phyloP scores from a whole-genome alignment of 495 filamentous ascomycete genomes.

The Penicillium silybi region DNA sequence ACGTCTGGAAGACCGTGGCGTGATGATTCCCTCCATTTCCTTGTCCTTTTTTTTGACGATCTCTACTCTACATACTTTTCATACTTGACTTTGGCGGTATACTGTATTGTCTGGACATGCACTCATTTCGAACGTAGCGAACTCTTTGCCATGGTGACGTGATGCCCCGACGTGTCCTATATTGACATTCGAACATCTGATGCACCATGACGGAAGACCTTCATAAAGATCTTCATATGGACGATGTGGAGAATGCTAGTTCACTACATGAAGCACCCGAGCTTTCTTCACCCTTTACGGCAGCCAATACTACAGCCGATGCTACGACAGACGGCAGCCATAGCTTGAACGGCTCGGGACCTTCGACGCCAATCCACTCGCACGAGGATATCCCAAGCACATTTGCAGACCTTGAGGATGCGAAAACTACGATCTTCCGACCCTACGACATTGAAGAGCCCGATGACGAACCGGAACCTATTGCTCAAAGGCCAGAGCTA shows the following conservation, averaged over 20 bases:
- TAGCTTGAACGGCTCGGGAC: slow-evolving; percentile 13
- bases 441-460: slow-evolving; percentile 47
- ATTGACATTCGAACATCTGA: not conserved
- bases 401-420: not conserved
- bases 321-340: slow-evolving; percentile 8
- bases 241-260: not conserved
- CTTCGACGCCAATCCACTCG: slow-evolving; percentile 14
- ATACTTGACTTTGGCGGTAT: not conserved
- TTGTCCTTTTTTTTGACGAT: not conserved
- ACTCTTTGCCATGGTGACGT: not conserved
- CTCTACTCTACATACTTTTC: not conserved
- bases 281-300: not conserved
- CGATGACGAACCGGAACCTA: slow-evolving; percentile 26
- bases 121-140: not conserved
- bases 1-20: slow-evolving; percentile 22
- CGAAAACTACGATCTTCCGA: slow-evolving; percentile 20
- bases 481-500: slow-evolving; percentile 3
- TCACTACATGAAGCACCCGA: not conserved
- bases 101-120: not conserved
- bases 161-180: slow-evolving; percentile 1
- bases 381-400: not conserved
- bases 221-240: not conserved
- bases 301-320: not conserved
- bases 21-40: not conserved
- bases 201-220: not conserved